Evolutionary conservation across 108 stramenopile genomes (phyloP).

Genomic region (Cyclotella sp.): DNA sequence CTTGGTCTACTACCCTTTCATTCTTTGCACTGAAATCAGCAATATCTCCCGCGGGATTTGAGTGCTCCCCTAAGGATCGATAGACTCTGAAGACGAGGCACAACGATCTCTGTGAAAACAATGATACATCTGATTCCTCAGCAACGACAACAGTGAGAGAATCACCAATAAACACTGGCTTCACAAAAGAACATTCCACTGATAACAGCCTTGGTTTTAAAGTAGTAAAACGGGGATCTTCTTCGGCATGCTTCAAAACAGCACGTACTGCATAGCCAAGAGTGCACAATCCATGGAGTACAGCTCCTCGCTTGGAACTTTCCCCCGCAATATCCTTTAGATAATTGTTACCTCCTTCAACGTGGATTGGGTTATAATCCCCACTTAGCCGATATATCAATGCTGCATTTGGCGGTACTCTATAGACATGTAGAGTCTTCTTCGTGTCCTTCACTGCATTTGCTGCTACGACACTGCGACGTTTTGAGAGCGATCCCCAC

Average conservation of each 20-base stretch:
- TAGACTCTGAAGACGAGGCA: conserved; percentile 13
- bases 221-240: neutral
- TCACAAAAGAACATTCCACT: conserved; percentile 56
- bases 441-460: neutral
- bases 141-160: conserved; percentile 56
- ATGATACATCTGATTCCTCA: conserved; percentile 12
- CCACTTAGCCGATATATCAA: conserved; percentile 89
- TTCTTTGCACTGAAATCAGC: neutral
- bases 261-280: conserved; percentile 76
- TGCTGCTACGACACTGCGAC: neutral
- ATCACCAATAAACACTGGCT: conserved; percentile 77
- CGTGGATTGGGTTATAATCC: conserved; percentile 93
- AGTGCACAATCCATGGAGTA: conserved; percentile 90
- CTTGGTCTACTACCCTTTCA: conserved; percentile 24
- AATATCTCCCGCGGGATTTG: neutral
- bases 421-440: conserved; percentile 22
- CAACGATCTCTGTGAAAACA: neutral
- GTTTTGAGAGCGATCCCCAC: neutral
- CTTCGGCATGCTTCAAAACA: conserved; percentile 43
- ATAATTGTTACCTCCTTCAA: conserved; percentile 42
- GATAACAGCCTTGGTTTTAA: conserved; percentile 25
- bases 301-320: conserved; percentile 54
- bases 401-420: conserved; percentile 69
- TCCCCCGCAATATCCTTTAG: conserved; percentile 39
- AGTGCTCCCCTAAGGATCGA: neutral